Base-by-base conservation (phyloP, 768 basidiomycete genomes). In the Pisolithus sp. region DNA sequence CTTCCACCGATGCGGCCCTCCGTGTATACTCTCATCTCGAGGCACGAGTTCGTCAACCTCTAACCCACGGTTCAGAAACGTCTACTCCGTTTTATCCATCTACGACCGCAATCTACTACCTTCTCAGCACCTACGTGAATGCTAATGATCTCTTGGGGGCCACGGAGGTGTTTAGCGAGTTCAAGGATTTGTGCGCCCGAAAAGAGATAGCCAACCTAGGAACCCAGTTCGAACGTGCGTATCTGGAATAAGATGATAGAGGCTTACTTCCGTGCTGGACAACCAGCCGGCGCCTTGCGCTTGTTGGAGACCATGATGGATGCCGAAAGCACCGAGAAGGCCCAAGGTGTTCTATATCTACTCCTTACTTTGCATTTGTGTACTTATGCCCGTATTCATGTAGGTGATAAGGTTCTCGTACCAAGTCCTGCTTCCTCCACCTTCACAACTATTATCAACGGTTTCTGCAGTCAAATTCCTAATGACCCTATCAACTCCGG, bases 171-270 rank as follows among this genome's bases (percentile, higher is more conserved):
- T 92, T 93, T 57, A 57, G 73, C 5, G 79, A 83, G 46, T 92
- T 80, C 65, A 63, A 70, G 42, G 48, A 62, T 12, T 76, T 79
- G 4, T 71, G 72, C 21, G 56, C 67, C 10, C 60, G 62, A 0
- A 76, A 74, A 7, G 65, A 61, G 7, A 48, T 64, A 15, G 47
- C 49, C 5, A 49, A 49, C 41, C 60, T 64, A n/a, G 50, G 66
- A 53, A 9, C 47, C 55, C 23, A 43, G 52, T 45, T 53, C 69
- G 20, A 74, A 77, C 47, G 68, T 85, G 42, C 62, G 71, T 37
- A 70, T 84, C 2, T 92, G 81, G 81, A 87, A 89, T 57, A 72
- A 77, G 59, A 89, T 91, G 84, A 81, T 93, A 34, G 75, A 81
- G 45, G 76, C 82, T 0, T 85, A 88, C 65, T 85, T 93, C 73